These are phyloP conservation scores for Monilinia fructigena DNA, from an alignment of 2,329 filamentous ascomycete genomes.

Conservation along the genomic window DNA sequence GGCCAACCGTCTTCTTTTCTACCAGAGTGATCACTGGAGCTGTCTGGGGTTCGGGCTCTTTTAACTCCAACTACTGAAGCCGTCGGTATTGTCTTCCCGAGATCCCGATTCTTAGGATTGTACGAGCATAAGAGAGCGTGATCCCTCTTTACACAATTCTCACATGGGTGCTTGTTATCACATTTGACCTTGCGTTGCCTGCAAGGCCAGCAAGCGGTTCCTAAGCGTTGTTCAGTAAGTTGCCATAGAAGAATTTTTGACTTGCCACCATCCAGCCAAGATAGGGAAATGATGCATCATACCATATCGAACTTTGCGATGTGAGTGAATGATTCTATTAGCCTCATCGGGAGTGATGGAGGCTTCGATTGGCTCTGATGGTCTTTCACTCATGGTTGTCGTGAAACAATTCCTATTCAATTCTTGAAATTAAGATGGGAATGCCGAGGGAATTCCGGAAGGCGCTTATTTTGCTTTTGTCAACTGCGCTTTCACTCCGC, in stretches of 20 bases:
- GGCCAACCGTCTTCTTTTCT: conserved; percentile 39
- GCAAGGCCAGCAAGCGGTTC: conserved; percentile 59
- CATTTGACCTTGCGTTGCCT: conserved; percentile 68
- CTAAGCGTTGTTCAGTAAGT: conserved; percentile 28
- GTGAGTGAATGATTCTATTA: conserved; percentile 66
- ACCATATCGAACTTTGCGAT: conserved; percentile 69
- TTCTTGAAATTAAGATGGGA: conserved; percentile 5
- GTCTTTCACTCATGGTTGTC: conserved; percentile 30
- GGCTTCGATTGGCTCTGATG: conserved; percentile 29
- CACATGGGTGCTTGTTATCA: conserved; percentile 66
- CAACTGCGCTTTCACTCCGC: neutral
- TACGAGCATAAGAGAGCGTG: conserved; percentile 65
- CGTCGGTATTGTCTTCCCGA: conserved; percentile 27
- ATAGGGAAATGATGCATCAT: conserved; percentile 38
- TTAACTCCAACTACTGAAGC: conserved; percentile 33
- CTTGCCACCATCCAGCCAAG: conserved; percentile 15
- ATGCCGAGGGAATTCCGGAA: conserved; percentile 25
- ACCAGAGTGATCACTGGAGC: conserved; percentile 35
- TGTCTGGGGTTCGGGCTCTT: conserved; percentile 36
- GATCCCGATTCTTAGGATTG: conserved; percentile 55
- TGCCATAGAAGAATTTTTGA: conserved; percentile 7
- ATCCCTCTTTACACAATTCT: conserved; percentile 66
- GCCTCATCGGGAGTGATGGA: conserved; percentile 55
- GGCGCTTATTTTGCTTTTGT: conserved; percentile 15
- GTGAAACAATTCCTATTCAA: conserved; percentile 19